phyloP scores from a whole-genome alignment of 1,284 basidiomycete genomes.

The Phenoliferia sp. region DNA sequence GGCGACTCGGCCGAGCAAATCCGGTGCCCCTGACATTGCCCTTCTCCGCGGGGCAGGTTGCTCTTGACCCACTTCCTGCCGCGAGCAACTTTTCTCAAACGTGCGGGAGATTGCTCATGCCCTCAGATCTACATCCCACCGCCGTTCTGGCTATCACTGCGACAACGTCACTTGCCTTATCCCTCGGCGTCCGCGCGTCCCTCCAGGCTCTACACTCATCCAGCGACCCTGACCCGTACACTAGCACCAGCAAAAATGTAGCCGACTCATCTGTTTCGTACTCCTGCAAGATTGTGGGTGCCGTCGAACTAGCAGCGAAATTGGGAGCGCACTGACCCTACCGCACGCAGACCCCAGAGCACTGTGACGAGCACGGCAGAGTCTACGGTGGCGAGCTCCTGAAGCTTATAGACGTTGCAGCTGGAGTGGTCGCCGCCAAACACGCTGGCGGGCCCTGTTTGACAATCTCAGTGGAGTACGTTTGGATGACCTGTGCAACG shows the following conservation, averaged over 20 bases:
- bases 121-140: too few species aligned
- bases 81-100: too few species aligned
- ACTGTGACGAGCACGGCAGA: conserved; percentile 34
- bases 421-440: conserved; percentile 43
- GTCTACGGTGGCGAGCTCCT: conserved; percentile 43
- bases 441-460: conserved; percentile 42
- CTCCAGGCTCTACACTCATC: too few species aligned
- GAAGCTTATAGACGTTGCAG: conserved; percentile 45
- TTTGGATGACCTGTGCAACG: conserved; percentile 11
- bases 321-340: neutral
- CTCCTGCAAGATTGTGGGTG: conserved; percentile 23
- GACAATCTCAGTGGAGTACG: conserved; percentile 43
- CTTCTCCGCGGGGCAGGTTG: too few species aligned
- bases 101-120: too few species aligned
- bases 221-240: too few species aligned
- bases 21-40: too few species aligned
- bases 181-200: too few species aligned
- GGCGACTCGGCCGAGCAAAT: too few species aligned
- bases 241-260: neutral
- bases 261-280: conserved; percentile 15
- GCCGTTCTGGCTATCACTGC: too few species aligned
- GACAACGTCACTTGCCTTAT: too few species aligned
- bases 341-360: conserved; percentile 10
- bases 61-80: too few species aligned
- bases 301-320: neutral